A percentile compares a stretch with the other conserved stretches of the same genome.
phyloP scores from a whole-genome alignment of 805 yeast species.

The Osmozyma mogii region DNA sequence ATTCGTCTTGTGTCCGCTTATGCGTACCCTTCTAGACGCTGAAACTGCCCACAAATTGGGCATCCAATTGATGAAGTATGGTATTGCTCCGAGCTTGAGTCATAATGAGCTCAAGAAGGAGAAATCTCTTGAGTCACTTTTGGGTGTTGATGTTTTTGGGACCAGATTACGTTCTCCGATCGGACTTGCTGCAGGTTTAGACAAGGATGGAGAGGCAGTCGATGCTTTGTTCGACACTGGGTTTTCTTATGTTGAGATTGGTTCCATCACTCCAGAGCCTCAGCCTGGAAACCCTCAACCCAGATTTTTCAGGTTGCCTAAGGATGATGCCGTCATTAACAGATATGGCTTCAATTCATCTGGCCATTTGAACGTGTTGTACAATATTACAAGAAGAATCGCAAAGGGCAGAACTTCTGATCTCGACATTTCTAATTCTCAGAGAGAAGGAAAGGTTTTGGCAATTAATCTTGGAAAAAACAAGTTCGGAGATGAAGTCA shows the following conservation, averaged over 20 bases:
- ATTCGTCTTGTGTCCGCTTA: conserved; percentile 68
- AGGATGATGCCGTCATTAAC: conserved; percentile 81
- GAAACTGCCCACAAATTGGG: conserved; percentile 81
- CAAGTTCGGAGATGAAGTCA: conserved; percentile 82
- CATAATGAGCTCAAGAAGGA: conserved; percentile 41
- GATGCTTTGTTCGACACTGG: conserved; percentile 74
- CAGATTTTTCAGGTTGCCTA: conserved; percentile 76
- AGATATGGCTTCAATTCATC: conserved; percentile 91
- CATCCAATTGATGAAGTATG: conserved; percentile 58
- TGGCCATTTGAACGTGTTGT: conserved; percentile 82
- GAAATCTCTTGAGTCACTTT: conserved; percentile 24
- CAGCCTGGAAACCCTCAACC: conserved; percentile 96
- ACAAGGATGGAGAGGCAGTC: conserved; percentile 87
- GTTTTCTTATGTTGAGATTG: conserved; percentile 85
- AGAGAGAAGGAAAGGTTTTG: conserved; percentile 56
- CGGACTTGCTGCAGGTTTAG: conserved; percentile 94
- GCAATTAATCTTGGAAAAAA: conserved; percentile 90
- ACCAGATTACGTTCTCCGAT: conserved; percentile 65
- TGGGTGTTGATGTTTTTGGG: conserved; percentile 61
- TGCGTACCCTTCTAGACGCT: conserved; percentile 67
- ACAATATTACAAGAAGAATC: no score
- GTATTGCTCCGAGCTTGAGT: conserved; percentile 55
- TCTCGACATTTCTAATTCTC: conserved; percentile 35
- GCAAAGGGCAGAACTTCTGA: no score
- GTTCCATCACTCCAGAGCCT: conserved; percentile 86